Conservation (phyloP, 1,284 basidiomycete genomes). For the Cryptococcus floricola region DNA sequence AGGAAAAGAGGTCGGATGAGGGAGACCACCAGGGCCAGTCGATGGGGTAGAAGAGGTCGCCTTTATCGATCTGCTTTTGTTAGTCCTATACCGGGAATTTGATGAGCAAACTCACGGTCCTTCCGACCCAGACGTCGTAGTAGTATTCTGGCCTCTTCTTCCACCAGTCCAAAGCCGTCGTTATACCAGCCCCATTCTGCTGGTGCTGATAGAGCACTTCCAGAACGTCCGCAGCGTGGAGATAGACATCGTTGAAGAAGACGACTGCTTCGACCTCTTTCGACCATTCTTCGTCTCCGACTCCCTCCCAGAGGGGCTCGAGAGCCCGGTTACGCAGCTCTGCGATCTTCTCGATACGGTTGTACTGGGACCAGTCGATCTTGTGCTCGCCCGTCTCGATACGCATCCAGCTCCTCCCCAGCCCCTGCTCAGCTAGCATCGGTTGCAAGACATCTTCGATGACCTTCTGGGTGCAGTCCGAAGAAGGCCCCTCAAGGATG, state of each 20-base stretch:
- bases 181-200: conserved; percentile 32
- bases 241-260: conserved; percentile 49
- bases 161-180: conserved; percentile 48
- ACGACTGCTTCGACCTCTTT: conserved; percentile 35
- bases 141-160: conserved; percentile 43
- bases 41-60: conserved; percentile 51
- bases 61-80: conserved; percentile 35
- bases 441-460: conserved; percentile 39
- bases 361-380: conserved; percentile 37
- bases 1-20: conserved; percentile 35
- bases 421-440: conserved; percentile 31
- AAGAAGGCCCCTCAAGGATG: conserved; percentile 48
- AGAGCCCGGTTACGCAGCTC: conserved; percentile 45
- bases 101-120: conserved; percentile 33
- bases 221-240: conserved; percentile 41
- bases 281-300: conserved; percentile 12
- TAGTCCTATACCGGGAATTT: background rate
- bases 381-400: conserved; percentile 34
- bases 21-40: conserved; percentile 41
- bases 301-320: conserved; percentile 39
- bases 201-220: conserved; percentile 47
- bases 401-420: conserved; percentile 26
- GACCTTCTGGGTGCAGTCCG: conserved; percentile 41
- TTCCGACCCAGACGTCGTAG: conserved; percentile 49
- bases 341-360: conserved; percentile 47